Conservation (phyloP, 2,329 filamentous ascomycete genomes). For the Knufia fluminis region DNA sequence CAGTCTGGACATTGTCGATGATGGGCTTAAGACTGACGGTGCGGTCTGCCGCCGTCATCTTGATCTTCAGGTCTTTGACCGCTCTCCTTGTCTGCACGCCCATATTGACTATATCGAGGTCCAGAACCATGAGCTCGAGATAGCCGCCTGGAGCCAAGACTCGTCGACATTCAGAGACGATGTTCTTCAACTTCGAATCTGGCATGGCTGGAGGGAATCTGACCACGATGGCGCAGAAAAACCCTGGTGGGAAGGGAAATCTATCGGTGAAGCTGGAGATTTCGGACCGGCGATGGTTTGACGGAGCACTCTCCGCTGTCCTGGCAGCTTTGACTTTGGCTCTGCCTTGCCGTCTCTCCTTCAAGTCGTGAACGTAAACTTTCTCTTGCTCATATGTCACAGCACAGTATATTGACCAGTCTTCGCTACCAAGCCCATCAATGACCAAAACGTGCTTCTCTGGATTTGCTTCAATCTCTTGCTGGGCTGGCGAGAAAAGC, state of each 20-base stretch:
- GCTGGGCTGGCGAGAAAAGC: slow-evolving; percentile 42
- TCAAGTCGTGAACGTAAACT: slow-evolving; percentile 37
- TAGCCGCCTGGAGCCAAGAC: slow-evolving; percentile 42
- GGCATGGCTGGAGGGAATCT: slow-evolving; percentile 39
- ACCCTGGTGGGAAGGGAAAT: slow-evolving; percentile 40
- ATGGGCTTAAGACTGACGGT: slow-evolving; percentile 38
- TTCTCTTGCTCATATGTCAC: slow-evolving; percentile 35
- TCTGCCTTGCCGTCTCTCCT: slow-evolving; percentile 24
- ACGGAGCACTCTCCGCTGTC: slow-evolving; percentile 22
- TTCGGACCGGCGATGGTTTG: slow-evolving; percentile 25
- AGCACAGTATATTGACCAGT: slow-evolving; percentile 45
- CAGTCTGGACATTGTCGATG: slow-evolving; percentile 39
- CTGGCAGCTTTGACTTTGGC: slow-evolving; percentile 32
- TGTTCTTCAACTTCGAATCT: slow-evolving; percentile 34
- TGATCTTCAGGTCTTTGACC: slow-evolving; percentile 37
- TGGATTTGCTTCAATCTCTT: slow-evolving; percentile 32
- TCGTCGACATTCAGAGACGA: slow-evolving; percentile 40
- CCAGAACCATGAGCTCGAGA: slow-evolving; percentile 40
- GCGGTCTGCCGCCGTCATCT: slow-evolving; percentile 34
- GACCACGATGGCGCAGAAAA: slow-evolving; percentile 38
- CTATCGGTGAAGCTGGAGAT: slow-evolving; percentile 32
- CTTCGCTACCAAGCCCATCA: slow-evolving; percentile 43
- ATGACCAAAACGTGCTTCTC: slow-evolving; percentile 40
- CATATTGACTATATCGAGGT: slow-evolving; percentile 44
- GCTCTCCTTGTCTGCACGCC: slow-evolving; percentile 38